Percentiles rank a stretch among this genome's conserved stretches.
These are phyloP conservation scores for Entrophospora sp. DNA, from an alignment of 192 early-diverging fungal species.

Conservation along the genomic window DNA sequence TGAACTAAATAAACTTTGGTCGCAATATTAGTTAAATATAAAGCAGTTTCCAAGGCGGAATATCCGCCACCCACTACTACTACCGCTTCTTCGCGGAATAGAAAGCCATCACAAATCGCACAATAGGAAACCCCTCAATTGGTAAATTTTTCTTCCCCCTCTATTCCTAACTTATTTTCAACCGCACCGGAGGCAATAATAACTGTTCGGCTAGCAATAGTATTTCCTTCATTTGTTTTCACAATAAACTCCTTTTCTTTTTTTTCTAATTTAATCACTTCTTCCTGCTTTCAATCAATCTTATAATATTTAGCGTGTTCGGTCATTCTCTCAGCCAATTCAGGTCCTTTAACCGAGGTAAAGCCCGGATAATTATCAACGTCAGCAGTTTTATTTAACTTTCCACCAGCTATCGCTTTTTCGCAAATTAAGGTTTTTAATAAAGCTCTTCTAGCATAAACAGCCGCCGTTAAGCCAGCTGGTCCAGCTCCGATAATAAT, in stretches of 20 bases:
- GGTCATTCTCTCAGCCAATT: conserved; percentile 8
- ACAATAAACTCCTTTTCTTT: neutral
- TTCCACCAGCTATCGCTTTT: neutral
- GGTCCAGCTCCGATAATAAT: conserved; percentile 13
- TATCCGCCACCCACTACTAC: conserved; percentile 7
- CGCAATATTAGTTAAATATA: neutral
- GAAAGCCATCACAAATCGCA: conserved; percentile 13
- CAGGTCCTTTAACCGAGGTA: conserved; percentile 9
- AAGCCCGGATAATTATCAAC: conserved; percentile 9
- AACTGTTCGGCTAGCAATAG: neutral
- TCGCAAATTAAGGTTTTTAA: conserved; percentile 1
- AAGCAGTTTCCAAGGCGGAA: neutral
- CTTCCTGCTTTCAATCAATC: neutral
- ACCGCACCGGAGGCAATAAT: conserved; percentile 10
- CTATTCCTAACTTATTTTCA: neutral
- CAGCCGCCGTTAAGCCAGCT: neutral
- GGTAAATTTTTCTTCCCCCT: neutral
- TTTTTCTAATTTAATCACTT: conserved; percentile 4
- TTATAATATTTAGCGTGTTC: neutral
- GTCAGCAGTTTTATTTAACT: conserved; percentile 10
- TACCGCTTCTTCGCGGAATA: neutral
- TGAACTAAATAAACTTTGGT: neutral
- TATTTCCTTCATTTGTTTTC: neutral
- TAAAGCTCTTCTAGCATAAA: neutral
- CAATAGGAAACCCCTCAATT: conserved; percentile 9